Base-by-base conservation (phyloP, 352 stramenopile species). In the Pythium diclinum region DNA sequence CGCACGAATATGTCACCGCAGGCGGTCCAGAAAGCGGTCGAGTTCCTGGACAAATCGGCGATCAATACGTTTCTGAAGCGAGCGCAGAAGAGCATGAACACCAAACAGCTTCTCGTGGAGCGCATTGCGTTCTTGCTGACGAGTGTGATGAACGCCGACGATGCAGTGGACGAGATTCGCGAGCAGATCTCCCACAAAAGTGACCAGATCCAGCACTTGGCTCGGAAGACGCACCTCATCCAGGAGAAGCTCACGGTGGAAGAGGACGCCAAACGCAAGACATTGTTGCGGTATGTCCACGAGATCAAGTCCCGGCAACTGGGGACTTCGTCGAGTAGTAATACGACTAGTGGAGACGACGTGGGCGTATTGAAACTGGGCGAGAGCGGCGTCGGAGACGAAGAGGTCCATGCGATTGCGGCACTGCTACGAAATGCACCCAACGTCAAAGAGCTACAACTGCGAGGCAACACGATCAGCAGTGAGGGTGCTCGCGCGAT, bases 181-280 rank as follows among this genome's bases (percentile, higher is more conserved):
- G 69, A 90, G 65, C 70, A 83, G n/a, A 61, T 90, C 2, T 61
- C 49, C 30, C 68, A 72, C 7, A 86, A 88, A 51, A 71, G 85
- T n/a, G 87, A 96, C 9, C 88, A 97, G 60, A 77, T 97, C n/a
- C 73, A 78, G 1, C 84, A 96, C 56, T 66, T 96, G 32, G 59
- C 76, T 1, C 73, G 83, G 17, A 95, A 96, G 63, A 76, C 73
- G 2, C 78, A 75, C 66, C 77, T 81, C 56, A 73, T 96, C 56
- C 90, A 98, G 59, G 86, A 96, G 49, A 79, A 84, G 32, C 73
- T 98, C 33, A 89, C 82, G 3, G 75, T 68, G 11, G 95, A 98
- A 68, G 95, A 98, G 73, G 96, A 99, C 51, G 96, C 95, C 13
- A 98, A 98, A 74, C 87, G 95, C 33, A 91, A 97, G 51, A 98